Percentiles rank a stretch among this genome's conserved stretches.
Evolutionary conservation across 1,284 basidiomycete species (phyloP).

Genomic region (Ceratobasidium sp.): DNA sequence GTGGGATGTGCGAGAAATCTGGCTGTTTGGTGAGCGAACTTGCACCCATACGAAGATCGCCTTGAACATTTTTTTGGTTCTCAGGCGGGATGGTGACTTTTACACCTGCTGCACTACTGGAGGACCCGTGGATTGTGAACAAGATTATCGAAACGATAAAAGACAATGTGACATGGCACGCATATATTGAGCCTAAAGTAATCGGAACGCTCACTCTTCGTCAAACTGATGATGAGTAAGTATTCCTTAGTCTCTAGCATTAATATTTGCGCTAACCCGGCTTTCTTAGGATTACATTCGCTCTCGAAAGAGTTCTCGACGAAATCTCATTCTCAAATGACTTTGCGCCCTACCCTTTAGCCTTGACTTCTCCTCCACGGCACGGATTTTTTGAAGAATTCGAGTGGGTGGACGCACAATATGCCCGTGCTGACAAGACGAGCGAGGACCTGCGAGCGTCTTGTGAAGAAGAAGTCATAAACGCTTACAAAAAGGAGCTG

Average conservation of each 20-base stretch:
- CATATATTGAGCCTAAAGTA: slow-evolving; percentile 38
- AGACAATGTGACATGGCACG: slow-evolving; percentile 29
- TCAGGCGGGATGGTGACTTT: slow-evolving; percentile 41
- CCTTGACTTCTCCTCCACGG: slow-evolving; percentile 29
- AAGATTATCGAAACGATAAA: slow-evolving; percentile 18
- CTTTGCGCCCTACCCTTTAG: slow-evolving; percentile 23
- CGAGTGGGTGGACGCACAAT: slow-evolving; percentile 20
- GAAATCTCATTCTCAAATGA: slow-evolving; percentile 22
- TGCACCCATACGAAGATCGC: background rate
- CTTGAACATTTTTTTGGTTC: background rate
- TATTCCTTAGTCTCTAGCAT: background rate
- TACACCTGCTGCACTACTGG: slow-evolving; percentile 33
- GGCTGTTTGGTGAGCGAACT: slow-evolving; percentile 28
- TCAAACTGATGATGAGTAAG: slow-evolving; percentile 14
- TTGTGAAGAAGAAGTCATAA: slow-evolving; percentile 20
- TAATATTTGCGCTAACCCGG: background rate
- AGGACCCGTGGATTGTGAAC: slow-evolving; percentile 29
- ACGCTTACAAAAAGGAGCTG: slow-evolving; percentile 19
- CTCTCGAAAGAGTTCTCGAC: background rate
- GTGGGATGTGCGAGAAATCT: slow-evolving; percentile 32
- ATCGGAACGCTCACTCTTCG: slow-evolving; percentile 8
- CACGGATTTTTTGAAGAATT: slow-evolving; percentile 1
- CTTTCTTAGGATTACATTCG: slow-evolving; percentile 11
- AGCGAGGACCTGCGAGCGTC: slow-evolving; percentile 3
- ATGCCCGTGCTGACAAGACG: background rate